These are phyloP conservation scores for Fraxinus sp. DNA, from an alignment of 305 asterid genomes.

Conservation along the genomic window DNA sequence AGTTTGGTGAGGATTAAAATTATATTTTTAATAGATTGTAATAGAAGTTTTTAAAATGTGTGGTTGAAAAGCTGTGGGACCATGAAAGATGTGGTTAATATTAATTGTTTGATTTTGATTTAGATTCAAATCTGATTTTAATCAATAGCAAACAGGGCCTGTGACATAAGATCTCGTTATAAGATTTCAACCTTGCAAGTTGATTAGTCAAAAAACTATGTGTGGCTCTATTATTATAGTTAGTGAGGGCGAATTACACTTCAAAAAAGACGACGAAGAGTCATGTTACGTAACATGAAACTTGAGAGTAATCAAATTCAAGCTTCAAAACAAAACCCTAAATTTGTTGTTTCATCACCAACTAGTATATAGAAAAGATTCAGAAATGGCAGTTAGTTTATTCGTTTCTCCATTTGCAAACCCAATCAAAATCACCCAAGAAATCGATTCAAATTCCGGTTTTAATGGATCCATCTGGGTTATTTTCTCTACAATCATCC, in stretches of 20 bases:
- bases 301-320: not conserved
- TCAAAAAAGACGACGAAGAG: not conserved
- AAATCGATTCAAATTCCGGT: not conserved
- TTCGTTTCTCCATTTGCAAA: conserved; percentile 27
- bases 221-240: not conserved
- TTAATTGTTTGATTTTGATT: too few species aligned
- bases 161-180: not conserved
- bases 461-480: conserved; percentile 41
- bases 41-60: too few species aligned
- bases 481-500: conserved; percentile 31
- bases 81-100: too few species aligned
- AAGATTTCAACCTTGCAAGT: not conserved
- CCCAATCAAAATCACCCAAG: conserved; percentile 20
- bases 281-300: not conserved
- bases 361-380: not conserved
- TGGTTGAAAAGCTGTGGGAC: too few species aligned
- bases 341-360: not conserved
- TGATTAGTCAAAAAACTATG: not conserved
- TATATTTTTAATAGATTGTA: too few species aligned
- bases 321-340: not conserved
- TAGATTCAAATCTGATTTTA: too few species aligned
- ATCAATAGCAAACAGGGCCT: too few species aligned
- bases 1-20: too few species aligned
- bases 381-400: conserved; percentile 35
- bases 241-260: not conserved